Conservation (phyloP, 257 asterid genomes). For the Primulina eburnea region DNA sequence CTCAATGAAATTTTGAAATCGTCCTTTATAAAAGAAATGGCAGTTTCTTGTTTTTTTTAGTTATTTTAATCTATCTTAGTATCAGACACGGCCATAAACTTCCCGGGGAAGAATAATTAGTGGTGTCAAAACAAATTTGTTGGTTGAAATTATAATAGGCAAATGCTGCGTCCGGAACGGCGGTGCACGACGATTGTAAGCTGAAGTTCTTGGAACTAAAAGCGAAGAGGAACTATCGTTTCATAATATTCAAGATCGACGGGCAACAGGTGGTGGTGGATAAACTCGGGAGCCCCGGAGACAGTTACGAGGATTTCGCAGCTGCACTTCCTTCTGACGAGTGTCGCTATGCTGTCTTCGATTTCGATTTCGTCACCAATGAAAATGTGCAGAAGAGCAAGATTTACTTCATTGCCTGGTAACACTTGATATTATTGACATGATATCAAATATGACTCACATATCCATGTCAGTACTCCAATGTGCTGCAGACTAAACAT, state of each 20-base stretch:
- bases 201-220: constrained; percentile 32
- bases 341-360: constrained; percentile 35
- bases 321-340: constrained; percentile 27
- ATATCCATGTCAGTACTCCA: too few relatives aligned
- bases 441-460: too few relatives aligned
- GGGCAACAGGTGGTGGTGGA: constrained; percentile 33
- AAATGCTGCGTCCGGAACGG: constrained; percentile 33
- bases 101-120: too few relatives aligned
- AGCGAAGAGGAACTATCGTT: constrained; percentile 30
- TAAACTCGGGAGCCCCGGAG: constrained; percentile 27
- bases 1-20: too few relatives aligned
- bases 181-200: constrained; percentile 32
- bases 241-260: constrained; percentile 25
- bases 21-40: too few relatives aligned
- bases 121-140: neutral
- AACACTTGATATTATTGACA: too few relatives aligned
- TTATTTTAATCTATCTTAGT: neutral
- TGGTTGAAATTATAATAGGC: constrained; percentile 15
- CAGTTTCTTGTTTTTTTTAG: neutral
- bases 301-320: constrained; percentile 30
- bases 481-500: too few relatives aligned
- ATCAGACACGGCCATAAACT: too few relatives aligned
- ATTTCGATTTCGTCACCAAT: constrained; percentile 31
- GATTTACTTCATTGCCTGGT: constrained; percentile 37
- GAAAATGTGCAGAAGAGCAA: constrained; percentile 36